These are phyloP conservation scores for Mrakia frigida DNA, from an alignment of 768 basidiomycete species.

Conservation along the genomic window DNA sequence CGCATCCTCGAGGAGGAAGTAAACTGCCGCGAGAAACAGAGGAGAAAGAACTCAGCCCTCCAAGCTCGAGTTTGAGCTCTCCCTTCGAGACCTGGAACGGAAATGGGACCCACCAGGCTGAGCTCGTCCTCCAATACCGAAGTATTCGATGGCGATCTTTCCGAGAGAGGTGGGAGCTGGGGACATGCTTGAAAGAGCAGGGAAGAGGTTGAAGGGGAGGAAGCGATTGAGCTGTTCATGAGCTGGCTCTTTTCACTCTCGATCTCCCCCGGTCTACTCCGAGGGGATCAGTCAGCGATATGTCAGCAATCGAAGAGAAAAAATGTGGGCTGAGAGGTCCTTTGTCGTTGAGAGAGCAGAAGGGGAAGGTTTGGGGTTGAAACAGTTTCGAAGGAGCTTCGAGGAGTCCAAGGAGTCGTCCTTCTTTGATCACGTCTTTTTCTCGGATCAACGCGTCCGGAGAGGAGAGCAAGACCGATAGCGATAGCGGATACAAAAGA, in stretches of 20 bases:
- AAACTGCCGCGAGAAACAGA: background rate
- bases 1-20: constrained; percentile 11
- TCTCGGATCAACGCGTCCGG: too few relatives aligned
- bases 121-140: background rate
- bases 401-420: too few relatives aligned
- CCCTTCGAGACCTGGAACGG: background rate
- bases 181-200: background rate
- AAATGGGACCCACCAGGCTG: background rate
- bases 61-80: background rate
- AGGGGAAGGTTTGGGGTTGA: too few relatives aligned
- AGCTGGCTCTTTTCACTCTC: background rate
- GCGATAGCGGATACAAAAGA: too few relatives aligned
- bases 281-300: background rate
- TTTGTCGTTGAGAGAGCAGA: too few relatives aligned
- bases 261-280: background rate
- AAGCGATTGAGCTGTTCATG: too few relatives aligned
- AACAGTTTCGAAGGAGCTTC: too few relatives aligned
- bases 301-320: too few relatives aligned
- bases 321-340: too few relatives aligned
- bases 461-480: too few relatives aligned
- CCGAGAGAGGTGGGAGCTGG: background rate
- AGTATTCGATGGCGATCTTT: background rate
- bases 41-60: background rate
- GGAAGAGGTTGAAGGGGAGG: background rate
- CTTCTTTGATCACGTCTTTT: too few relatives aligned